phyloP scores from a whole-genome alignment of 2,329 filamentous ascomycete genomes.

The Cercospora sesami region DNA sequence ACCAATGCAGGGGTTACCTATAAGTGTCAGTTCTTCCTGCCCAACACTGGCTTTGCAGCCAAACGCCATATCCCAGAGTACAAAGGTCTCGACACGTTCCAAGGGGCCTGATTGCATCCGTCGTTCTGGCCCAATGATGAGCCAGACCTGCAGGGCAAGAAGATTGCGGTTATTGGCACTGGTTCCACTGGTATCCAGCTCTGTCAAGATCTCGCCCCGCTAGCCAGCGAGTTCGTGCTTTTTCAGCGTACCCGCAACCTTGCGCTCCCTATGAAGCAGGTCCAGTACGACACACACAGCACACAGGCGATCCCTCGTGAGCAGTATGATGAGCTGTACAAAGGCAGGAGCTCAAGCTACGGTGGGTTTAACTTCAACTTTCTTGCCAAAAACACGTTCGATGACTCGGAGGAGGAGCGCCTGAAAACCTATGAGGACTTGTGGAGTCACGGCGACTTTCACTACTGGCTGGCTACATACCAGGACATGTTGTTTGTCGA shows the following conservation, averaged over 20 bases:
- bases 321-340: constrained; percentile 47
- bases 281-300: not conserved
- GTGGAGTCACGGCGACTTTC: constrained; percentile 11
- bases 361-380: constrained; percentile 45
- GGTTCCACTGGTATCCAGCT: constrained; percentile 45
- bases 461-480: constrained; percentile 42
- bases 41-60: constrained; percentile 37
- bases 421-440: constrained; percentile 14
- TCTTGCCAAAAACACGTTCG: constrained; percentile 1
- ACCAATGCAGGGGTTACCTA: not conserved
- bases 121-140: constrained; percentile 37
- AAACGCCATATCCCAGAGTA: constrained; percentile 41
- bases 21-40: not conserved
- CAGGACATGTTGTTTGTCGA: constrained; percentile 44
- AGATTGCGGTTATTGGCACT: constrained; percentile 44
- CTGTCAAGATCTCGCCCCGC: constrained; percentile 32
- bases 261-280: constrained; percentile 49
- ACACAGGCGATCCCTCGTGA: constrained; percentile 35
- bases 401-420: constrained; percentile 11
- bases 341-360: constrained; percentile 52
- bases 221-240: constrained; percentile 48
- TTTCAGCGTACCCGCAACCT: constrained; percentile 69
- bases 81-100: constrained; percentile 39
- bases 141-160: constrained; percentile 31
- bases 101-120: constrained; percentile 43